Conservation (phyloP, 441 rosid genomes). For the Gossypium lobatum region DNA sequence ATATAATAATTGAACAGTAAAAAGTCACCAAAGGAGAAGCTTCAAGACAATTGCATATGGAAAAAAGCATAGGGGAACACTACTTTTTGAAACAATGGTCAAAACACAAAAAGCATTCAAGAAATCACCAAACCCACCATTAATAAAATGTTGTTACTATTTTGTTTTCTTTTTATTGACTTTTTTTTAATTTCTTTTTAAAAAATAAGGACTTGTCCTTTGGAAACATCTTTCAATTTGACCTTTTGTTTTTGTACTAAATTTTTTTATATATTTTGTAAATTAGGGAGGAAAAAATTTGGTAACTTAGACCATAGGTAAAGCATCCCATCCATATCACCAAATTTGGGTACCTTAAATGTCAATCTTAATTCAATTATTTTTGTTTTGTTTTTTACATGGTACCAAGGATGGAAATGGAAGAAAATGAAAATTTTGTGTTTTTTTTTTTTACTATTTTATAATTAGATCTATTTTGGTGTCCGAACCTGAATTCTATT, state of each 20-base stretch:
- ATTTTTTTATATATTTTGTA: not conserved
- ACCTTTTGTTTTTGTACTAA: not conserved
- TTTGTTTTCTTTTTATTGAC: not conserved
- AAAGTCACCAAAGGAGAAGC: not conserved
- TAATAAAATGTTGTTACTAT: not conserved
- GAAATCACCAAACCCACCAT: not conserved
- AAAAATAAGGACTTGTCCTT: too few species aligned
- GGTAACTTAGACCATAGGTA: not conserved
- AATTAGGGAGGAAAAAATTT: not conserved
- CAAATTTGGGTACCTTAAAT: not conserved
- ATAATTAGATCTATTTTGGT: too few species aligned
- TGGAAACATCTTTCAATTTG: not conserved
- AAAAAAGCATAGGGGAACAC: not conserved
- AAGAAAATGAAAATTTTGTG: too few species aligned
- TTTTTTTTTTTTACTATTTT: too few species aligned
- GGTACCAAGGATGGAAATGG: too few species aligned
- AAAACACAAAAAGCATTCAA: not conserved
- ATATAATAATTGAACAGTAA: not conserved
- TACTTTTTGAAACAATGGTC: not conserved
- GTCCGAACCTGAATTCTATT: too few species aligned
- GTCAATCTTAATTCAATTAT: too few species aligned
- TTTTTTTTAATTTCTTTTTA: not conserved
- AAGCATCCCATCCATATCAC: not conserved
- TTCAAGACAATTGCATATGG: not conserved
- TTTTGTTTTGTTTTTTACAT: too few species aligned